phyloP scores from a whole-genome alignment of 108 stramenopile genomes.

The Nitzschia sp. region DNA sequence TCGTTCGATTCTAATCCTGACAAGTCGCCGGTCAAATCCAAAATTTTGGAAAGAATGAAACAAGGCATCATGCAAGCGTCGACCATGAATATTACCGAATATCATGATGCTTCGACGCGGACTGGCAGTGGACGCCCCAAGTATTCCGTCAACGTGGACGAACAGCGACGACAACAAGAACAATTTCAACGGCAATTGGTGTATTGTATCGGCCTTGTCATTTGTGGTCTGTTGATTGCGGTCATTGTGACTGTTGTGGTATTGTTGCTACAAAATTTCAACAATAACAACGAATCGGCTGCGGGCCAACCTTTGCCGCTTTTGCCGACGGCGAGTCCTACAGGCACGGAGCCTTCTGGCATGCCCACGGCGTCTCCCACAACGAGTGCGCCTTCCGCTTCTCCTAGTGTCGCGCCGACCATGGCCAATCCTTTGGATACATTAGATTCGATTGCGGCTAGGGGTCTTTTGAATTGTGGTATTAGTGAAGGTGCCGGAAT shows the following conservation, averaged over 20 bases:
- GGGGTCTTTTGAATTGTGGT: too few species aligned
- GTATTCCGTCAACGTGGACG: background rate
- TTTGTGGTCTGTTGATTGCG: conserved; percentile 1
- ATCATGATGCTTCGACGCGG: background rate
- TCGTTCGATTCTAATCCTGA: background rate
- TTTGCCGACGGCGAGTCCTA: too few species aligned
- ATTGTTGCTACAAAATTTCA: background rate
- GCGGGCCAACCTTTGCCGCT: too few species aligned
- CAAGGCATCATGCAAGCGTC: background rate
- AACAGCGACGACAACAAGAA: background rate
- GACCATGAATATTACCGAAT: conserved; percentile 6
- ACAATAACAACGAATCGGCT: background rate
- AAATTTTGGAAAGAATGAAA: conserved; percentile 8
- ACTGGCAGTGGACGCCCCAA: background rate
- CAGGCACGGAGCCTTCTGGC: too few species aligned
- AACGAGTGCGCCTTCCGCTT: too few species aligned
- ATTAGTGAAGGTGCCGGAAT: too few species aligned
- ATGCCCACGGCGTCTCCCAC: too few species aligned
- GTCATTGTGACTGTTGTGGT: background rate
- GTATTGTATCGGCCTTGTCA: background rate
- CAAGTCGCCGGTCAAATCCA: background rate
- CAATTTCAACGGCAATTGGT: background rate
- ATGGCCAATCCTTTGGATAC: too few species aligned
- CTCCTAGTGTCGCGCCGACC: too few species aligned
- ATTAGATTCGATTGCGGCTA: too few species aligned